A percentile compares a stretch with the other conserved stretches of the same genome.
These are phyloP conservation scores for Colletotrichum phormii DNA, from an alignment of 2,329 filamentous ascomycete genomes.

Conservation along the genomic window DNA sequence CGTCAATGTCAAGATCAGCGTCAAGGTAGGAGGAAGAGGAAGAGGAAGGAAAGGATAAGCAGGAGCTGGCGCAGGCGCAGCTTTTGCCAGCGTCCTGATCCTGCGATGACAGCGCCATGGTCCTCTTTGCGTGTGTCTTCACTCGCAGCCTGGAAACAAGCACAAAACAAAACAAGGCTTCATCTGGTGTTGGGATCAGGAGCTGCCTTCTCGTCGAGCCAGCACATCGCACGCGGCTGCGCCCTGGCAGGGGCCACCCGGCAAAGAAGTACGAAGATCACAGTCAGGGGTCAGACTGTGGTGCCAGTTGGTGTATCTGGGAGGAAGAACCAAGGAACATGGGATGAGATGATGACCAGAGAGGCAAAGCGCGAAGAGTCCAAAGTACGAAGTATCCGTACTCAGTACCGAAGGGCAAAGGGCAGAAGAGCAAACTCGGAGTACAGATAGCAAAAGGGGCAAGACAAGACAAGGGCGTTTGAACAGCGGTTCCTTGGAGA, in stretches of 20 bases:
- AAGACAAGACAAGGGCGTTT: not conserved
- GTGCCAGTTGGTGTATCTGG: constrained; percentile 6
- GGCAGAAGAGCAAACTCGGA: not conserved
- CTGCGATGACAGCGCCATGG: constrained; percentile 33
- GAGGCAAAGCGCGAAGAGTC: constrained; percentile 4
- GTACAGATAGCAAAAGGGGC: not conserved
- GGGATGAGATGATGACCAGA: constrained; percentile 26
- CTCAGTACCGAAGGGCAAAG: not conserved
- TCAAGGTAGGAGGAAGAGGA: too few species aligned
- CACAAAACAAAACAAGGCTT: constrained; percentile 36
- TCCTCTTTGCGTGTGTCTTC: constrained; percentile 22
- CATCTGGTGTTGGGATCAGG: constrained; percentile 31
- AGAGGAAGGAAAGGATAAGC: not conserved
- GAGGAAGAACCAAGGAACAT: not conserved
- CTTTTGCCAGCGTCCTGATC: constrained; percentile 6
- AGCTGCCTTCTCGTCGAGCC: constrained; percentile 30
- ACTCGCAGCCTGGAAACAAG: constrained; percentile 30
- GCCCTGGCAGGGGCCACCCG: constrained; percentile 19
- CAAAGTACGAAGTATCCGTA: not conserved
- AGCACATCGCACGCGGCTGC: constrained; percentile 23
- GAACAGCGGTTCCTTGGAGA: not conserved
- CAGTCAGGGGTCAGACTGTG: constrained; percentile 28
- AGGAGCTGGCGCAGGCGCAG: constrained; percentile 2
- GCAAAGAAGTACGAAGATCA: constrained; percentile 20
- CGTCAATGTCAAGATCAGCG: not conserved